Percentiles rank a stretch among this genome's conserved stretches.
Evolutionary conservation across 2,329 filamentous ascomycete species (phyloP).

Genomic region (Xylariaceae sp.): DNA sequence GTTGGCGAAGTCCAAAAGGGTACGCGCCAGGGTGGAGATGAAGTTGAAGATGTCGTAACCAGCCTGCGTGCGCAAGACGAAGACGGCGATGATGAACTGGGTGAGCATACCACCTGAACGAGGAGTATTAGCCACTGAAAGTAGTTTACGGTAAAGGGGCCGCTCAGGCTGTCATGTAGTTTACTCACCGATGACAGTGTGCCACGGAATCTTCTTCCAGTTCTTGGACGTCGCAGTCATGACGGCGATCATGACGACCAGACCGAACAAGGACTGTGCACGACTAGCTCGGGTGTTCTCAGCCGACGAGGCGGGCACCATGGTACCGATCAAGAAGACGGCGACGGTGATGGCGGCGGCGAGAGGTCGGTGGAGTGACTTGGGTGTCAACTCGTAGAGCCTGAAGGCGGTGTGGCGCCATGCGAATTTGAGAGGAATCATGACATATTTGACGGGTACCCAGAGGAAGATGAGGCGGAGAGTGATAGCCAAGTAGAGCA

Average conservation of each 20-base stretch:
- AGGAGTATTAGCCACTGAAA: neutral
- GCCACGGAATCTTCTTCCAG: conserved; percentile 62
- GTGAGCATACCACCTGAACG: conserved; percentile 67
- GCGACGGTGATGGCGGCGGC: conserved; percentile 62
- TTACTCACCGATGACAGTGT: conserved; percentile 64
- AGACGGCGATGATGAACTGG: conserved; percentile 84
- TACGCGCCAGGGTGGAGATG: conserved; percentile 69
- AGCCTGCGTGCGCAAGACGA: conserved; percentile 74
- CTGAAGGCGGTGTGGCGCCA: conserved; percentile 64
- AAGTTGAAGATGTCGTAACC: conserved; percentile 93
- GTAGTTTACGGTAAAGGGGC: no score
- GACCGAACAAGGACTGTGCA: conserved; percentile 74
- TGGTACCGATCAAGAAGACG: conserved; percentile 73
- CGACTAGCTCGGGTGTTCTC: conserved; percentile 80
- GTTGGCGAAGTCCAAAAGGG: conserved; percentile 70
- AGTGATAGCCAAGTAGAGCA: conserved; percentile 71
- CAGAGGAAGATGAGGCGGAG: conserved; percentile 72
- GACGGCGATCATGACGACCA: conserved; percentile 62
- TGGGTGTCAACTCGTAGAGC: conserved; percentile 59
- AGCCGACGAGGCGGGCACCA: conserved; percentile 64
- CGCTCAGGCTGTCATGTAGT: neutral
- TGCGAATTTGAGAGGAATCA: conserved; percentile 59
- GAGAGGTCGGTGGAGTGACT: conserved; percentile 57
- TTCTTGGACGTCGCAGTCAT: conserved; percentile 71
- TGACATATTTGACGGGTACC: conserved; percentile 63